These are phyloP conservation scores for Hypoxylon sp. DNA, from an alignment of 2,329 filamentous ascomycete genomes.

Conservation along the genomic window DNA sequence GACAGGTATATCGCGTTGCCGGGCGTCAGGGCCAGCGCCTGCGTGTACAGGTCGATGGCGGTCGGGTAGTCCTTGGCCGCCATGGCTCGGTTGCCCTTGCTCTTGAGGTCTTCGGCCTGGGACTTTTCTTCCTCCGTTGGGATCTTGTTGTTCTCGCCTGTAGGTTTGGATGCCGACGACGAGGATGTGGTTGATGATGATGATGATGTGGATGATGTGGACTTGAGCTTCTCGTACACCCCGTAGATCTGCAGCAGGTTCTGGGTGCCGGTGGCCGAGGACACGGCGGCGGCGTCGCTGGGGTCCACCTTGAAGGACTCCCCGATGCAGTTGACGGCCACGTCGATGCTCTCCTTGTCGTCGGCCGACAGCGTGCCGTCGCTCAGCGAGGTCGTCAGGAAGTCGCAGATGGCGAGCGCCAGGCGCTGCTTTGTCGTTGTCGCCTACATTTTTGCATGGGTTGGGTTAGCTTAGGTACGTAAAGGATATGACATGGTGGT, in stretches of 20 bases:
- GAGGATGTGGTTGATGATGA: constrained; percentile 52
- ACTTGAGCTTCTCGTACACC: constrained; percentile 94
- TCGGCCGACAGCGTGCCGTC: constrained; percentile 90
- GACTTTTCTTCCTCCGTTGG: constrained; percentile 70
- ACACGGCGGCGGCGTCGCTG: constrained; percentile 74
- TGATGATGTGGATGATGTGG: constrained; percentile 52
- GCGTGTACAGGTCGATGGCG: constrained; percentile 87
- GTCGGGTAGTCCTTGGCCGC: constrained; percentile 85
- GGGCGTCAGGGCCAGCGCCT: constrained; percentile 82
- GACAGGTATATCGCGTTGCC: constrained; percentile 95
- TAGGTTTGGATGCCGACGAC: constrained; percentile 45
- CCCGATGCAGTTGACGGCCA: constrained; percentile 92
- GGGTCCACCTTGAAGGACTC: constrained; percentile 96
- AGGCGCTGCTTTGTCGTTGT: constrained; percentile 78
- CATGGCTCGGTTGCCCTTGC: constrained; percentile 93
- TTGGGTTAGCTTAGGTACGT: too few relatives aligned
- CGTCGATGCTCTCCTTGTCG: constrained; percentile 92
- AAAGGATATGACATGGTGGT: too few relatives aligned
- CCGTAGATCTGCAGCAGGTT: constrained; percentile 90
- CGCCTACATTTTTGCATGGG: too few relatives aligned
- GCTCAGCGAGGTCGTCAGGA: constrained; percentile 81
- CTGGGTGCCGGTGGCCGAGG: constrained; percentile 83
- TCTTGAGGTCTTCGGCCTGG: constrained; percentile 88
- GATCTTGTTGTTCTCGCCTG: constrained; percentile 31
- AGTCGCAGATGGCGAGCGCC: constrained; percentile 96